Evolutionary conservation across 1,284 basidiomycete genomes (phyloP), one percentile per base, ranked within the genome.

Genomic region (Agaricales sp.): DNA sequence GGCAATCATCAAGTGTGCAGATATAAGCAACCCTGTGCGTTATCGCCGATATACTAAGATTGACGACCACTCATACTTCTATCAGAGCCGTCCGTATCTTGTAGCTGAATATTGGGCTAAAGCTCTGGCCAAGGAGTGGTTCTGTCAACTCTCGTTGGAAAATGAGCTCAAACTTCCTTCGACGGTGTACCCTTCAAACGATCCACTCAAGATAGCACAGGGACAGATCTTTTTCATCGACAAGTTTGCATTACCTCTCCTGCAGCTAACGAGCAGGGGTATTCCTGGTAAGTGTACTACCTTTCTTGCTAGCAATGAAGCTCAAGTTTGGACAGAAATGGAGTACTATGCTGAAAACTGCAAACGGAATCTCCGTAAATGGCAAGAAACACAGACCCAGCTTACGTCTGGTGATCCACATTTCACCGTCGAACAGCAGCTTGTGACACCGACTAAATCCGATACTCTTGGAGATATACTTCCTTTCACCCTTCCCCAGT

Each of bases 21-120:
- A 97, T 67, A 97, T 97, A 60, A 93, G 89, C 62, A 97, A 97
- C 64, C 92, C 93, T 11, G 91, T 95, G 63, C 55, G 87, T 75
- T n/a, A n/a, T n/a, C n/a, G n/a, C n/a, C 8, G 26, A 46, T 53
- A 11, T 21, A 43, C 12, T 44, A 47, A 49, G 39, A 43, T 43
- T 38, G 44, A n/a, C n/a, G n/a, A n/a, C n/a, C n/a, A n/a, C n/a
- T n/a, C 49, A 59, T 43, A 60, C 49, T 26, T 50, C 43, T 26
- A 35, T 49, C 50, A 94, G 91, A 84, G 87, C 54, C 90, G 93
- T n/a, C 93, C 93, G 1, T 89, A 92, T 54, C 71, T 78, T 19
- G 86, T 95, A 6, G 92, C 91, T 2, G 79, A 89, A 59, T 83
- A 92, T 57, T 97, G 93, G 93, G 92, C 92, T 2, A 74, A 80